A percentile compares a stretch with the other conserved stretches of the same genome.
These are phyloP conservation scores for Epichloe brachyelytri DNA, from an alignment of 2,329 filamentous ascomycete genomes.

Conservation along the genomic window DNA sequence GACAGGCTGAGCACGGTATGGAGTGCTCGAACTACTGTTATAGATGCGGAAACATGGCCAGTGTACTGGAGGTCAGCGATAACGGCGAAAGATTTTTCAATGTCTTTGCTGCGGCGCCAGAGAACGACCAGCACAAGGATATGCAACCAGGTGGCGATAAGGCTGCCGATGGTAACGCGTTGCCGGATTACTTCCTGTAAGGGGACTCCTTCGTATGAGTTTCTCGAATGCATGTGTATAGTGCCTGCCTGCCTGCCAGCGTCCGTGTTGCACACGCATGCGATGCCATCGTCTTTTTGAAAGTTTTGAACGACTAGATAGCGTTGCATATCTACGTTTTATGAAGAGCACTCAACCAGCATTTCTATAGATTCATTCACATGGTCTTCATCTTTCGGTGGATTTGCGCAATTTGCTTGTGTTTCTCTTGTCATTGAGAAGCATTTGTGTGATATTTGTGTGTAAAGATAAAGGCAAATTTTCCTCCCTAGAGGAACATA, in stretches of 20 bases:
- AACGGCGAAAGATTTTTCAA: slow-evolving; percentile 92
- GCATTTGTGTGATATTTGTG: not conserved
- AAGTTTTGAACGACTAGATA: not conserved
- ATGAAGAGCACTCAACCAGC: not conserved
- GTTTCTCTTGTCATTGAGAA: not conserved
- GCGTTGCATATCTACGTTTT: not conserved
- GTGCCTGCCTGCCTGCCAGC: not conserved
- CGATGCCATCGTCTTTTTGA: not conserved
- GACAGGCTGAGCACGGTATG: slow-evolving; percentile 91
- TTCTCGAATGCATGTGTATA: not conserved
- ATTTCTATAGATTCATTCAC: not conserved
- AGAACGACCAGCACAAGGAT: slow-evolving; percentile 87
- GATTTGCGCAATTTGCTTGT: not conserved
- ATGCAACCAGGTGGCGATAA: slow-evolving; percentile 67
- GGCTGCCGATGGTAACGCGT: slow-evolving; percentile 43
- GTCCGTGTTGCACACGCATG: not conserved
- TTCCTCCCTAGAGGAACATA: not conserved
- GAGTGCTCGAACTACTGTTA: slow-evolving; percentile 96
- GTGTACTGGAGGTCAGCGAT: slow-evolving; percentile 90
- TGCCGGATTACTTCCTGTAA: slow-evolving; percentile 63
- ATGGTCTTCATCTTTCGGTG: not conserved
- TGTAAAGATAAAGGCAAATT: not conserved
- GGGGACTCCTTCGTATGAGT: not conserved
- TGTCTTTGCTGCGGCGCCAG: slow-evolving; percentile 90
- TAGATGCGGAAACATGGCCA: slow-evolving; percentile 91